Conservation (phyloP, 306 rosid species). For the Vicia faba region DNA sequence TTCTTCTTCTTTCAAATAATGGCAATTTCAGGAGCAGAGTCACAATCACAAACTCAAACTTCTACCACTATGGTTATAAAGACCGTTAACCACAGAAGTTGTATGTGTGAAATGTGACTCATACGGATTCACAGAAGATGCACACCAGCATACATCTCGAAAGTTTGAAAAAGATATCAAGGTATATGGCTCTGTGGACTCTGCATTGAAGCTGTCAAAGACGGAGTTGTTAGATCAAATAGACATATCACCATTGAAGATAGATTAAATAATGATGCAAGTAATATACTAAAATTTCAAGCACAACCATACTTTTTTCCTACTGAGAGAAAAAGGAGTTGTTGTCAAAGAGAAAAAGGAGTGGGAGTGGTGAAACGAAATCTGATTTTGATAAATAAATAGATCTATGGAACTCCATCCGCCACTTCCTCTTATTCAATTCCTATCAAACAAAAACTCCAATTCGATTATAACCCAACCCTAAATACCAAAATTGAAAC, state of each 20-base stretch:
- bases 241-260: slow-evolving; percentile 65
- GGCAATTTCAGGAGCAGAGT: slow-evolving; percentile 61
- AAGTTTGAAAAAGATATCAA: slow-evolving; percentile 68
- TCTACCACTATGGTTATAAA: slow-evolving; percentile 2
- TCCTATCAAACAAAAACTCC: too few species aligned
- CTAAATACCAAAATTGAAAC: too few species aligned
- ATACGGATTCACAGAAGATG: slow-evolving; percentile 91
- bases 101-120: slow-evolving; percentile 74
- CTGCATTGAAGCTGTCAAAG: slow-evolving; percentile 83
- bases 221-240: slow-evolving; percentile 62
- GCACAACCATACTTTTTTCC: too few species aligned
- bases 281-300: too few species aligned
- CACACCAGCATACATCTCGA: slow-evolving; percentile 73
- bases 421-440: too few species aligned
- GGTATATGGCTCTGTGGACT: slow-evolving; percentile 92
- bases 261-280: too few species aligned
- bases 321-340: too few species aligned
- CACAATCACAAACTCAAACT: slow-evolving; percentile 37
- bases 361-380: too few species aligned
- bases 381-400: too few species aligned
- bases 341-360: too few species aligned
- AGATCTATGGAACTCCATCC: too few species aligned
- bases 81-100: slow-evolving; percentile 48
- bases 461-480: too few species aligned
- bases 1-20: slow-evolving; percentile 30